Conservation (phyloP, 1,284 basidiomycete genomes). For the Apiotrichum domesticum region DNA sequence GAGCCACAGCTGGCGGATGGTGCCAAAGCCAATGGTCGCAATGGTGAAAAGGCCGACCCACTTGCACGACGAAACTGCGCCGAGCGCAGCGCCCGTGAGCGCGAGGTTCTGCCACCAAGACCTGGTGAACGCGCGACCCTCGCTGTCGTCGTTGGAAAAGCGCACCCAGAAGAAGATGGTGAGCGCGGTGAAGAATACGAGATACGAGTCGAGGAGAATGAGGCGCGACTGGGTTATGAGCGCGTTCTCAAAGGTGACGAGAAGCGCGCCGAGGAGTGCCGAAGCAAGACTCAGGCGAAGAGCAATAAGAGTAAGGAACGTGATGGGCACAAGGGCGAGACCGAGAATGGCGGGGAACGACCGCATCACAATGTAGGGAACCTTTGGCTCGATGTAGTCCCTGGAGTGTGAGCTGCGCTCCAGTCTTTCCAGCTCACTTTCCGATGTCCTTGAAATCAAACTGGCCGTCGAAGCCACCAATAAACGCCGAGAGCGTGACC, state of each 20-base stretch:
- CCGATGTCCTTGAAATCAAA: slow-evolving; percentile 98
- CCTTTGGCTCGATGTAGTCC: slow-evolving; percentile 62
- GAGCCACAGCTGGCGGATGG: slow-evolving; percentile 81
- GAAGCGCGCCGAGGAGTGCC: slow-evolving; percentile 78
- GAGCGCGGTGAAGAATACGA: slow-evolving; percentile 95
- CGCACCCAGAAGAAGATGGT: slow-evolving; percentile 79
- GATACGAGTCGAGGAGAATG: slow-evolving; percentile 93
- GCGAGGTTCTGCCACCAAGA: slow-evolving; percentile 90
- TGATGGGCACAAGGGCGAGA: slow-evolving; percentile 77
- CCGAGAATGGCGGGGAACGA: slow-evolving; percentile 85
- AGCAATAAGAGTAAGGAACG: slow-evolving; percentile 88
- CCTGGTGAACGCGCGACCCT: slow-evolving; percentile 64
- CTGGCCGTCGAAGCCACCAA: slow-evolving; percentile 85
- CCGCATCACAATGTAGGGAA: slow-evolving; percentile 96
- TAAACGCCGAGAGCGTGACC: slow-evolving; percentile 80
- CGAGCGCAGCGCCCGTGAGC: slow-evolving; percentile 82
- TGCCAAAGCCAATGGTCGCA: slow-evolving; percentile 81
- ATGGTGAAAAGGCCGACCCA: slow-evolving; percentile 99
- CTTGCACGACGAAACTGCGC: slow-evolving; percentile 88
- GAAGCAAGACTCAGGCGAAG: slow-evolving; percentile 86
- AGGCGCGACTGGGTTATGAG: slow-evolving; percentile 91
- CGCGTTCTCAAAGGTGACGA: slow-evolving; percentile 95
- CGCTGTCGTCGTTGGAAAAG: slow-evolving; percentile 79
- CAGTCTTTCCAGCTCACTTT: slow-evolving; percentile 57
- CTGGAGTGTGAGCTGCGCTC: slow-evolving; percentile 46